Base-by-base conservation (phyloP, 495 filamentous ascomycete species). In the Penicillium robsamsonii region DNA sequence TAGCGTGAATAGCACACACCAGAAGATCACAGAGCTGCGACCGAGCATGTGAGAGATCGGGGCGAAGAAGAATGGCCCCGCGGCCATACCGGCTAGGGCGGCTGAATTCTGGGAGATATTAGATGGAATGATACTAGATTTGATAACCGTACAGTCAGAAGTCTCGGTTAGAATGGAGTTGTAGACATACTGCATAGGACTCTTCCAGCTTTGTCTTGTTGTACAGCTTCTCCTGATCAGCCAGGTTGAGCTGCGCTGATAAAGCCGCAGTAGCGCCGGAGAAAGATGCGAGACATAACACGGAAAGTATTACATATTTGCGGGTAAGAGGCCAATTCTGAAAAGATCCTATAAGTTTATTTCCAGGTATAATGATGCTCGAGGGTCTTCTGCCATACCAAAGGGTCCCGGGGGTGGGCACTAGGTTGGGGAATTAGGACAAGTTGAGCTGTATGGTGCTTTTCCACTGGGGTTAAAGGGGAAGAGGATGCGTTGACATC, bases 391-490 rank as follows among this genome's bases (percentile, higher is more conserved):
- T 24, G 24, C 30, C 60, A 57, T 68, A 73, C 70, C 49, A 80
- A 64, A 15, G 79, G 79, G 51, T 82, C 79, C 18, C 72, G 70
- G 10, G 75, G 70, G 46, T 75, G 71, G 52, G 73, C 67, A 50
- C 69, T 75, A 15, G 79, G 78, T 51, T 75, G 71, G 5, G 79
- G 79, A 41, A 81, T 69, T 18, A 81, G 64, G 13, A 81, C 71
- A 37, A 81, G 37, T 5, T 68, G 63, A 11, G 38, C 4, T 38
- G 18, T 38, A 7, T 35, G 48, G n/a, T 60, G 46, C 15, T 57
- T 54, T 10, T 60, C 29, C 15, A n/a, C n/a, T 17, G n/a, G 13
- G 6, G 31, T 1, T 35, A 20, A 25, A 37, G 1, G 67, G 51
- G 59, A 76, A 80, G 1, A 76, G 52, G 15, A 47, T 47, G 29